Evolutionary conservation across 257 asterid genomes (phyloP).

Genomic region (Capsicum baccatum): DNA sequence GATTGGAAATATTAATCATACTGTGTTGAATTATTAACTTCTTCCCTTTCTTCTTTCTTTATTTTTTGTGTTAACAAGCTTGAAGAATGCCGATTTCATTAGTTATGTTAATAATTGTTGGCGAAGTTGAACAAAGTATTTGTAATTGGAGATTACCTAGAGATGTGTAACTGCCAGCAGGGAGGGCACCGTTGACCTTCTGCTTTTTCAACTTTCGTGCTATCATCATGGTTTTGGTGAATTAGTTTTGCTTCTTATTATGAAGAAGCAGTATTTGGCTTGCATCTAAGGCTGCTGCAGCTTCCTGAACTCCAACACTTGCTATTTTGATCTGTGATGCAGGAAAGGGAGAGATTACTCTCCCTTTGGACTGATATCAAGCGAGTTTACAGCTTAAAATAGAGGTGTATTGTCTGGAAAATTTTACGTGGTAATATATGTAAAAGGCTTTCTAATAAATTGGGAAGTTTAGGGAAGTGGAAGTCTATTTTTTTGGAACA

Average conservation of each 20-base stretch:
- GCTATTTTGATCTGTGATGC: neutral
- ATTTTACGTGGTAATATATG: neutral
- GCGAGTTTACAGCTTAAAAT: neutral
- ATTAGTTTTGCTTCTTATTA: neutral
- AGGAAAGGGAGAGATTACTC: neutral
- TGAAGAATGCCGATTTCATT: neutral
- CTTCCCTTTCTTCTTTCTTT: slow-evolving; percentile 7
- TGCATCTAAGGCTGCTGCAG: slow-evolving; percentile 14
- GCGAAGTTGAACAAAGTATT: neutral
- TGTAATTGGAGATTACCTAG: neutral
- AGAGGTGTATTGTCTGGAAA: neutral
- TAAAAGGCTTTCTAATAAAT: neutral
- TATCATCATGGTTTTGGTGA: neutral
- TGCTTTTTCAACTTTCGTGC: neutral
- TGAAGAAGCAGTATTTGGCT: neutral
- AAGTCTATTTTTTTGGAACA: neutral
- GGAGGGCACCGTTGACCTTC: slow-evolving; percentile 4
- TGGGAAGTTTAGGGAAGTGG: neutral
- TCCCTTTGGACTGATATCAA: slow-evolving; percentile 9
- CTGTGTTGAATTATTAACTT: neutral
- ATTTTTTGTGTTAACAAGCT: slow-evolving; percentile 13
- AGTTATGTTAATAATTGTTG: slow-evolving; percentile 14
- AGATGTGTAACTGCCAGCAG: neutral
- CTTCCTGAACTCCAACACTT: slow-evolving; percentile 3
- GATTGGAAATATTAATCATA: slow-evolving; percentile 10